These are phyloP conservation scores for Russula sp. DNA, from an alignment of 768 basidiomycete genomes.

Conservation along the genomic window DNA sequence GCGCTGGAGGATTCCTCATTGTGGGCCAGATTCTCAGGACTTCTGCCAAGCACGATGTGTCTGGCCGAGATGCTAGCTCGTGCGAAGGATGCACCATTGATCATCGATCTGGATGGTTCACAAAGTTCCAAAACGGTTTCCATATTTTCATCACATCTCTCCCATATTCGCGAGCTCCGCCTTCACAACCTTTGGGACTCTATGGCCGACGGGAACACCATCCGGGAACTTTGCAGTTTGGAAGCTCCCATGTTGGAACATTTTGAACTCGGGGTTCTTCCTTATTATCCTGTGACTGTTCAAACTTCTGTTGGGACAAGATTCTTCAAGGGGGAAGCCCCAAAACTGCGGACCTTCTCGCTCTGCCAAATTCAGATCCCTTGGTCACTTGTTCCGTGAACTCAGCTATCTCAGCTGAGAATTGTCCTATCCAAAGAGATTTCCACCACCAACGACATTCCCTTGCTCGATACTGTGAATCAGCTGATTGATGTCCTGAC, in stretches of 20 bases:
- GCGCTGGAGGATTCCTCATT: slow-evolving; percentile 7
- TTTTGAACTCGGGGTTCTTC: background rate
- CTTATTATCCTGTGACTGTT: background rate
- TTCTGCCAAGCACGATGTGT: background rate
- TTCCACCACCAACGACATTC: background rate
- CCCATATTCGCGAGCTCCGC: slow-evolving; percentile 6
- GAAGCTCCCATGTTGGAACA: background rate
- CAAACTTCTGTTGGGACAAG: background rate
- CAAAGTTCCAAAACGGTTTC: background rate
- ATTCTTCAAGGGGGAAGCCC: no score
- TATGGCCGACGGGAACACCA: background rate
- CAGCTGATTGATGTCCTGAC: background rate
- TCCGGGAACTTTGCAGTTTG: background rate
- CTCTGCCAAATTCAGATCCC: no score
- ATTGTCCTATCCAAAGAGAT: background rate
- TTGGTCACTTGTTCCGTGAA: slow-evolving; percentile 4
- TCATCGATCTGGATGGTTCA: background rate
- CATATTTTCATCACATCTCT: background rate
- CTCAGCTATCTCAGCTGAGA: slow-evolving; percentile 4
- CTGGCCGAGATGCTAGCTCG: slow-evolving; percentile 4
- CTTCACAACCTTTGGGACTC: background rate
- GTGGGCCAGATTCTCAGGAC: slow-evolving; percentile 6
- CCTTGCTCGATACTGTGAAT: background rate
- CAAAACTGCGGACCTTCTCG: no score
- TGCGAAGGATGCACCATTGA: background rate